phyloP scores from a whole-genome alignment of 2,329 filamentous ascomycete genomes.

The Trichophyton schoenleinii region DNA sequence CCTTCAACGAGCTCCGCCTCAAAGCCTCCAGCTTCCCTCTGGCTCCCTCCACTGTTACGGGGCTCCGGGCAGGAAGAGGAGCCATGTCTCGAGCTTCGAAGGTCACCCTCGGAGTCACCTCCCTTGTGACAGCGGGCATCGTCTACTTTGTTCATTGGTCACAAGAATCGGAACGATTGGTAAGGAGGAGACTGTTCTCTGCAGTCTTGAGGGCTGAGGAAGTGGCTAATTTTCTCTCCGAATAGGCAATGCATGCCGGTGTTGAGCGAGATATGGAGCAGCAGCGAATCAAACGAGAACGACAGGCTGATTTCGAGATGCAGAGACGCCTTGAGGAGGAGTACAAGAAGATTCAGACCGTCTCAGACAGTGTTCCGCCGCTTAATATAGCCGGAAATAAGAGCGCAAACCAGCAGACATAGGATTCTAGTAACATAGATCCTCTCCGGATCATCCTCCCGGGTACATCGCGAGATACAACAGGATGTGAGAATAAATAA shows the following conservation, averaged over 20 bases:
- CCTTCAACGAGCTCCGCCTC: not conserved
- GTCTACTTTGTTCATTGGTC: conserved; percentile 81
- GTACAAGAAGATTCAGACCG: conserved; percentile 77
- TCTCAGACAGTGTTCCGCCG: conserved; percentile 37
- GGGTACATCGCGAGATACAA: not conserved
- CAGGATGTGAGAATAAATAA: not conserved
- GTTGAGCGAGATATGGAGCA: conserved; percentile 92
- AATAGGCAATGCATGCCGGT: conserved; percentile 79
- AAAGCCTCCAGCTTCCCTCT: not conserved
- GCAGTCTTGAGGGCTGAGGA: not conserved
- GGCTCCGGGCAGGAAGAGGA: not conserved
- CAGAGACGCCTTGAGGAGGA: conserved; percentile 75
- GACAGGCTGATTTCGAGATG: conserved; percentile 89
- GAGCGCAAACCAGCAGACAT: not conserved
- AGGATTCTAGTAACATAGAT: not conserved
- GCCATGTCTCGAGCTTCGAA: conserved; percentile 84
- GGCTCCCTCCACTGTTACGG: not conserved
- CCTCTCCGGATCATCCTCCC: not conserved
- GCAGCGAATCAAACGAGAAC: conserved; percentile 76
- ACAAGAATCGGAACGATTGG: conserved; percentile 70
- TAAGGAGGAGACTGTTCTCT: conserved; percentile 34
- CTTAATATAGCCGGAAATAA: conserved; percentile 2
- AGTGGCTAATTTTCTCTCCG: conserved; percentile 10
- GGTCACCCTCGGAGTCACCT: conserved; percentile 66
- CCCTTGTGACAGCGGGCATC: conserved; percentile 61